A percentile compares a stretch with the other conserved stretches of the same genome.
Conservation (phyloP, 805 yeast genomes). For the Candida chauliodis region DNA sequence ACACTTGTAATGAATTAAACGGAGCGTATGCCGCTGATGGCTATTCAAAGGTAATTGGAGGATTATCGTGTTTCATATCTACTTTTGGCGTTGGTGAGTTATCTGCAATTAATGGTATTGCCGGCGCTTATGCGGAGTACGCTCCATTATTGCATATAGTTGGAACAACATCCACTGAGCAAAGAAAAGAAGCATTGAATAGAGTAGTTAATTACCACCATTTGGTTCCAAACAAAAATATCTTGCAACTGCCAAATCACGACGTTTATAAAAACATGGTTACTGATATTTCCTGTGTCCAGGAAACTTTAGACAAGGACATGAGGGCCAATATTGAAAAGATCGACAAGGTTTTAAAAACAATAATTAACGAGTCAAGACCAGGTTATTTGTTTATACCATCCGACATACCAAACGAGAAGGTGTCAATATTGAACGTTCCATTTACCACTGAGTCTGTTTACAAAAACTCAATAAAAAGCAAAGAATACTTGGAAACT, state of each 20-base stretch:
- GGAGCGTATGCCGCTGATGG: slow-evolving; percentile 93
- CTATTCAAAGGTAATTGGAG: slow-evolving; percentile 62
- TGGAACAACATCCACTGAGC: slow-evolving; percentile 49
- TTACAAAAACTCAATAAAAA: slow-evolving; percentile 6
- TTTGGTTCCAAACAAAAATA: slow-evolving; percentile 49
- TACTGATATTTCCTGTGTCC: slow-evolving; percentile 49
- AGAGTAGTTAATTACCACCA: slow-evolving; percentile 47
- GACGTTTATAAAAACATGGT: slow-evolving; percentile 64
- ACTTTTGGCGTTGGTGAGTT: slow-evolving; percentile 92
- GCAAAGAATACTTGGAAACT: slow-evolving; percentile 15
- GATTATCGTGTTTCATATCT: slow-evolving; percentile 57
- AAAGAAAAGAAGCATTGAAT: slow-evolving; percentile 18
- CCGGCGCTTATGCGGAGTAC: slow-evolving; percentile 80
- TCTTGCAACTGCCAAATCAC: slow-evolving; percentile 58
- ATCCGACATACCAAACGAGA: slow-evolving; percentile 53
- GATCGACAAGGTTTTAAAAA: slow-evolving; percentile 63
- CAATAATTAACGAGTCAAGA: slow-evolving; percentile 53
- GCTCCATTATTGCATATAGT: slow-evolving; percentile 81
- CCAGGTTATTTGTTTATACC: slow-evolving; percentile 88
- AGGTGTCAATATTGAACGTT: slow-evolving; percentile 20
- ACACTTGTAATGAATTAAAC: slow-evolving; percentile 84
- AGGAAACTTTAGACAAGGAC: slow-evolving; percentile 34
- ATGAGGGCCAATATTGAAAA: slow-evolving; percentile 44
- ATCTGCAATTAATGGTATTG: slow-evolving; percentile 76
- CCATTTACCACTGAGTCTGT: slow-evolving; percentile 11